A percentile compares a stretch with the other conserved stretches of the same genome.
Evolutionary conservation across 805 yeast species (phyloP).

Genomic region (Kazachstania viticola): DNA sequence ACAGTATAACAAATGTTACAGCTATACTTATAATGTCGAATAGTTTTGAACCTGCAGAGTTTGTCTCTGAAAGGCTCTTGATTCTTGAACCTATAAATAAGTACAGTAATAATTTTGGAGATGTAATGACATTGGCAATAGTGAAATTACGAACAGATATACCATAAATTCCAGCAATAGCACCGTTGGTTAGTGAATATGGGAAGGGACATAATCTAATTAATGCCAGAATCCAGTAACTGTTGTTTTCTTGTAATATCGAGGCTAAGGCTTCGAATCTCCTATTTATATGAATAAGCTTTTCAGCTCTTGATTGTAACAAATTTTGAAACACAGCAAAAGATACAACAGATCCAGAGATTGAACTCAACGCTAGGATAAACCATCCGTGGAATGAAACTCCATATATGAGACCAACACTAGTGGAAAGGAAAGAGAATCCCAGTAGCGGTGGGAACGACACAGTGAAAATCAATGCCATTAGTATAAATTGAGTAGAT

Average conservation of each 20-base stretch:
- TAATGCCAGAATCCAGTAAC: slow-evolving; percentile 54
- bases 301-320: slow-evolving; percentile 44
- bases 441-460: slow-evolving; percentile 91
- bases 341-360: slow-evolving; percentile 64
- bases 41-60: slow-evolving; percentile 39
- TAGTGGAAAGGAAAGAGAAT: slow-evolving; percentile 52
- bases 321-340: slow-evolving; percentile 56
- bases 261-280: slow-evolving; percentile 64
- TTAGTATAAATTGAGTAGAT: slow-evolving; percentile 37
- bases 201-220: slow-evolving; percentile 87
- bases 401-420: slow-evolving; percentile 78
- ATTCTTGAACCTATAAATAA: slow-evolving; percentile 69
- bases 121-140: slow-evolving; percentile 59
- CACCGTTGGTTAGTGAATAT: slow-evolving; percentile 85
- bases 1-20: slow-evolving; percentile 43
- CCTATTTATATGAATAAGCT: slow-evolving; percentile 48
- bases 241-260: slow-evolving; percentile 59
- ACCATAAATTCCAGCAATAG: slow-evolving; percentile 78
- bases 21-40: slow-evolving; percentile 52
- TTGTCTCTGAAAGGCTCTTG: slow-evolving; percentile 52
- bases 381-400: slow-evolving; percentile 67
- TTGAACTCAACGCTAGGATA: slow-evolving; percentile 54
- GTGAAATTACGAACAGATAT: slow-evolving; percentile 50
- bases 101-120: slow-evolving; percentile 74
- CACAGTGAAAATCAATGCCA: slow-evolving; percentile 45